Conservation (phyloP, 2,329 filamentous ascomycete genomes). For the Septoria linicola region DNA sequence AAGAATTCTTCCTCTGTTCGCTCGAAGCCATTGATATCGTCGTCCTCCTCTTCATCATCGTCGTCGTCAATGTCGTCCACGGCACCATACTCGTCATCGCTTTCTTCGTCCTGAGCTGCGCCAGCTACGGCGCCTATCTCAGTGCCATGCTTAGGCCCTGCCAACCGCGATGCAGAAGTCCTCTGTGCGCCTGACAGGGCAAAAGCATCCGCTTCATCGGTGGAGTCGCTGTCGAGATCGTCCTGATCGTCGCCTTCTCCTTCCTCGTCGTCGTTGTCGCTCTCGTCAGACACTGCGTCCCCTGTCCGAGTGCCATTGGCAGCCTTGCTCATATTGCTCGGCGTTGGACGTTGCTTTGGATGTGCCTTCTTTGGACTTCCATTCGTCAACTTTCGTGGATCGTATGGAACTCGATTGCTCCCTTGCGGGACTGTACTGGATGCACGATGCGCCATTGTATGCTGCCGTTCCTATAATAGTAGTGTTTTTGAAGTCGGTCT, state of each 20-base stretch:
- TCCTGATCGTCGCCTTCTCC: constrained; percentile 5
- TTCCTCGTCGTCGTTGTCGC: constrained; percentile 27
- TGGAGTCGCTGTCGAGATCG: constrained; percentile 21
- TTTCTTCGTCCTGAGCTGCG: constrained; percentile 20
- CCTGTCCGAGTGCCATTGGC: constrained; percentile 19
- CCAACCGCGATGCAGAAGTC: constrained; percentile 28
- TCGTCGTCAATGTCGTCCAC: constrained; percentile 36
- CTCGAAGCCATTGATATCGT: constrained; percentile 28
- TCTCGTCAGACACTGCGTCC: constrained; percentile 27
- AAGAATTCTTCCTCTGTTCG: constrained; percentile 33
- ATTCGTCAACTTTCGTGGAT: constrained; percentile 20
- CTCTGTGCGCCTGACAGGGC: constrained; percentile 35
- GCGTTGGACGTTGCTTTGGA: constrained; percentile 13
- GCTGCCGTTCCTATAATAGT: neutral
- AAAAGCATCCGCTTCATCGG: constrained; percentile 31
- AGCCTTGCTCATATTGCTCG: constrained; percentile 21
- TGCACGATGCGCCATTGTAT: constrained; percentile 18
- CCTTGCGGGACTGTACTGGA: constrained; percentile 13
- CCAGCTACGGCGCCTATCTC: constrained; percentile 22
- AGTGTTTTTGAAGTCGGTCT: neutral
- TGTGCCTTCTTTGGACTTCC: constrained; percentile 18
- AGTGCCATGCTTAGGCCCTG: constrained; percentile 29
- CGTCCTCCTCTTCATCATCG: constrained; percentile 29
- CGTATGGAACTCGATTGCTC: constrained; percentile 15
- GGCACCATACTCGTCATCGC: constrained; percentile 34